Percentiles rank a stretch among this genome's conserved stretches.
Evolutionary conservation across 2,329 filamentous ascomycete genomes (phyloP).

Genomic region (Chrysoporthe austroafricana): DNA sequence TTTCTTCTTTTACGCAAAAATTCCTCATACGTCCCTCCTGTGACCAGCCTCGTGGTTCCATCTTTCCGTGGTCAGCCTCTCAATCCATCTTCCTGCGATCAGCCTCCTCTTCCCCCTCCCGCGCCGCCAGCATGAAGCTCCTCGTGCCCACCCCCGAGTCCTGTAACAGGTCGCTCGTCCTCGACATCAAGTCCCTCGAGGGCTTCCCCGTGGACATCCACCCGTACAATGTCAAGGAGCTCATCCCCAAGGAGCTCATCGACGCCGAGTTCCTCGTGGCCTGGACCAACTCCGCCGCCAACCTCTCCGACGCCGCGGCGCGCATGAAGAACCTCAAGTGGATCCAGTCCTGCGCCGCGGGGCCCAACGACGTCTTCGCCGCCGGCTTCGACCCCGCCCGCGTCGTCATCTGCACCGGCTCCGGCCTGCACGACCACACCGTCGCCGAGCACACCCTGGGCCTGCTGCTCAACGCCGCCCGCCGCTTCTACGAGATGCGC

Average conservation of each 20-base stretch:
- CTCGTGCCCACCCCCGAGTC: slow-evolving; percentile 64
- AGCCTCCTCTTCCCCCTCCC: not conserved
- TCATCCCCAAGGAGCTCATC: slow-evolving; percentile 59
- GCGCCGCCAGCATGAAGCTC: slow-evolving; percentile 57
- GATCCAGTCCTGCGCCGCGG: slow-evolving; percentile 70
- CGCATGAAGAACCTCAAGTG: slow-evolving; percentile 62
- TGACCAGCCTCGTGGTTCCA: not conserved
- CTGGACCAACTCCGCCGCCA: slow-evolving; percentile 62
- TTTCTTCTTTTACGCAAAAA: not conserved
- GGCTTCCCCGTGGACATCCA: slow-evolving; percentile 63
- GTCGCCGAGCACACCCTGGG: slow-evolving; percentile 68
- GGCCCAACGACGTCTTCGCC: slow-evolving; percentile 66
- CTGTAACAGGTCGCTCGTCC: slow-evolving; percentile 32
- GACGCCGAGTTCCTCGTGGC: slow-evolving; percentile 66
- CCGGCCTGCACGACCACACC: slow-evolving; percentile 65
- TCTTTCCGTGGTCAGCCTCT: too few relatives aligned
- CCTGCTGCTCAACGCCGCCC: slow-evolving; percentile 57
- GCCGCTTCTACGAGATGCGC: slow-evolving; percentile 65
- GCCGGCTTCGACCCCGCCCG: slow-evolving; percentile 60
- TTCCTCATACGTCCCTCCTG: not conserved
- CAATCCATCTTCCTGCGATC: not conserved
- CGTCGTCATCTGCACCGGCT: slow-evolving; percentile 61
- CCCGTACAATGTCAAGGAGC: slow-evolving; percentile 60
- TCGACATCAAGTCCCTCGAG: slow-evolving; percentile 58
- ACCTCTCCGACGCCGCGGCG: slow-evolving; percentile 60